Base-by-base conservation (phyloP, 1,139 yeast genomes). In the Sugiyamaella neomexicana region DNA sequence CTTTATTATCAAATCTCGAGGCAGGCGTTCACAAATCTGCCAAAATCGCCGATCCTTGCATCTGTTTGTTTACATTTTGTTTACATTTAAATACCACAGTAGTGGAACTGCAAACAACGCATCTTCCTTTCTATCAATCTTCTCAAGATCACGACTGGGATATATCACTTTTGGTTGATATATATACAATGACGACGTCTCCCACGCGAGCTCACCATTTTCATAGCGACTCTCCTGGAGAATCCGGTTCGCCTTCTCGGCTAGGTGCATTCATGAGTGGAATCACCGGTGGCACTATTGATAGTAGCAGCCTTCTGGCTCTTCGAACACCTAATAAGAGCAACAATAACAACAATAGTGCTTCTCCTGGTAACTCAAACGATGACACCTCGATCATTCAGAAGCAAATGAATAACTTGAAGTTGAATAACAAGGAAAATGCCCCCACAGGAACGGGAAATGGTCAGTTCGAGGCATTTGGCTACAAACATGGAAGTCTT, bases 241-340 rank as follows among this genome's bases (percentile, higher is more conserved):
- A 43, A 27, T 38, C 52, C 2, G 25, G 25, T 20, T 47, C 56
- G 12, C 52, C 56, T 9, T 47, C 46, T 27, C 54, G 58, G 49
- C 43, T 56, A 23, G 54, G 44, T 16, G 60, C 52, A 32, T 49
- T 52, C 38, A 38, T 52, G 13, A 41, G 43, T 17, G 51, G 51
- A 29, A 27, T 53, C 12, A 50, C 50, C 16, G 38, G 44, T 13
- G 53, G 49, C 2, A 42, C 23, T 16, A 16, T 40, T 12, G 51
- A 31, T 47, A 17, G 39, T 34, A 27, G 27, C 31, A 45, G 25
- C 25, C 45, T 47, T 25, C 39, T 16, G 16, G 51, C 51, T 8
- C 23, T 39, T 13, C 20, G 51, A 29, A 40, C 27, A 15, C 51
- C 51, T 9, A 46, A 46, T 13, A 10, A 9, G 4, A 15, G 25